Evolutionary conservation across 768 basidiomycete species (phyloP), one percentile per base, ranked within the genome.

Genomic region (Clitopilus passeckerianus): DNA sequence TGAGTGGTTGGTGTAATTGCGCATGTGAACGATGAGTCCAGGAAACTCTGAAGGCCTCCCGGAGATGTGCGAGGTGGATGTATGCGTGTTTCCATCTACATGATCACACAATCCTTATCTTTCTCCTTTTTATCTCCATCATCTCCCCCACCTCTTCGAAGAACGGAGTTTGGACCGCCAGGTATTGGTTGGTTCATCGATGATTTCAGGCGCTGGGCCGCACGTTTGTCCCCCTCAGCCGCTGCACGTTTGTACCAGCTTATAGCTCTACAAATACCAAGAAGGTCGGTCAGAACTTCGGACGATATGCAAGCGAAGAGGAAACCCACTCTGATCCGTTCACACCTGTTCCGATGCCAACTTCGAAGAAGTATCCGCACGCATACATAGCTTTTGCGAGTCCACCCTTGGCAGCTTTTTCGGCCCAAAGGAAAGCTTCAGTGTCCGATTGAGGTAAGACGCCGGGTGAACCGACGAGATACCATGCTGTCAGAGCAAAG

Each of bases 401-500:
- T 0, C 94, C 96, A 10, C 82, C 85, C 30, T 98, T 95, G 16
- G 95, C 95, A 22, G 97, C 95, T 67, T 88, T 95, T 74, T 91
- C 91, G 5, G 97, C 93, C 97, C 97, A 99, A 2, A 99, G 77
- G 74, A 87, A 98, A 10, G 97, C 97, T 69, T 99, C 97, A 0
- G 96, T 98, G 70, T 99, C 97, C 0, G 95, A 97, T 69, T 99
- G 97, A 0, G 97, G 96, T 15, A 99, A 83, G 1, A 99, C 94
- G 22, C 97, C 96, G 0, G 95, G 93, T 8, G 95, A 98, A 53
- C 97, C 97, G 60, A 98, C 96, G 63, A 99, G 88, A 69, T 99
- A 99, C 96, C 96, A 99, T 6, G 97, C 95, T 16, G 97, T 98
- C 43, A 99, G 80, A 1, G 97, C 96, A 68, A 98, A 98, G 71